phyloP scores from a whole-genome alignment of 495 filamentous ascomycete genomes.

The Alectoria sarmentosa region DNA sequence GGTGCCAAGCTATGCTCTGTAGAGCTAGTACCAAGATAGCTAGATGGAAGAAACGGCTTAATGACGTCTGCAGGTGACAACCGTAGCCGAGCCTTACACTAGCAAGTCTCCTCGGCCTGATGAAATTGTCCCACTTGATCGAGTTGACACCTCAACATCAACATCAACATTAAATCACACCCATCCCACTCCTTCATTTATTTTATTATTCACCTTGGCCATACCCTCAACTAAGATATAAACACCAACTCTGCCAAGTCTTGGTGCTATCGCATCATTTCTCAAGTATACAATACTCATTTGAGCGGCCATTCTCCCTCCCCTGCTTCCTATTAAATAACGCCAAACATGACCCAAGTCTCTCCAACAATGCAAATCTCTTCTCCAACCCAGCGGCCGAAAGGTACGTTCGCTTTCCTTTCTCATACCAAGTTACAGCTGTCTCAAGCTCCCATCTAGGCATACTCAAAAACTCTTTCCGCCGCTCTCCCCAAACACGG shows the following conservation, averaged over 20 bases:
- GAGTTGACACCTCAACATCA: neutral
- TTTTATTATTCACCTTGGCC: neutral
- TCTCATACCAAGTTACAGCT: conserved; percentile 9
- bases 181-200: neutral
- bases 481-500: conserved; percentile 47
- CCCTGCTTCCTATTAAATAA: neutral
- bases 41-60: neutral
- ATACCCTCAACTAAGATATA: neutral
- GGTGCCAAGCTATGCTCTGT: neutral
- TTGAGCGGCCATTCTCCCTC: neutral
- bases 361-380: conserved; percentile 17
- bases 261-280: neutral
- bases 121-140: too few species aligned
- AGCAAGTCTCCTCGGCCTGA: too few species aligned
- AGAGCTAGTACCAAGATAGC: neutral
- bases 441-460: conserved; percentile 42
- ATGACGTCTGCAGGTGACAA: neutral
- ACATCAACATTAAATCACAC: neutral
- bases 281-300: neutral
- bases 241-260: neutral
- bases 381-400: conserved; percentile 55
- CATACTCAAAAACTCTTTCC: conserved; percentile 88
- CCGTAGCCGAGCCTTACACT: neutral
- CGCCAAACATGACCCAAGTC: conserved; percentile 15
- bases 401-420: conserved; percentile 46